Evolutionary conservation across 306 rosid genomes (phyloP).

Genomic region (Benincasa hispida): DNA sequence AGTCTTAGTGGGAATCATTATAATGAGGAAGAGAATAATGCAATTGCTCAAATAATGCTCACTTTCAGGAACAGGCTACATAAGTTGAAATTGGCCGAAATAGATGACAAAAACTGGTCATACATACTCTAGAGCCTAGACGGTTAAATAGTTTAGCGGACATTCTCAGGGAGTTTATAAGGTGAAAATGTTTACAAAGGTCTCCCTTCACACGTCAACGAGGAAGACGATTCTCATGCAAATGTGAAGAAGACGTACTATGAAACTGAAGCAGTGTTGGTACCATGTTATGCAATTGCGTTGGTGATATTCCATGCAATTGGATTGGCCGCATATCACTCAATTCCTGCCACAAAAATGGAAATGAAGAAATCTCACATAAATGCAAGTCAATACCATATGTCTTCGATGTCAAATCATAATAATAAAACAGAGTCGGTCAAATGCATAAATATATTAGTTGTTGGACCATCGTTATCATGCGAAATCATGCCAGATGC

Average conservation of each 20-base stretch:
- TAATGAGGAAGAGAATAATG: background rate
- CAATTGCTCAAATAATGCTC: background rate
- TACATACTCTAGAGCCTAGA: too few species aligned
- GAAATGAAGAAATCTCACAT: background rate
- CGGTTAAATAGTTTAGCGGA: background rate
- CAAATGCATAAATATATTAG: background rate
- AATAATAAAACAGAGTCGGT: background rate
- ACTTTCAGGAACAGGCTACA: background rate
- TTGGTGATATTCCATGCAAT: slow-evolving; percentile 1
- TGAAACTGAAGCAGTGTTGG: slow-evolving; percentile 9
- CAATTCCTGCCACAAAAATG: background rate
- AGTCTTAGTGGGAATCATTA: background rate
- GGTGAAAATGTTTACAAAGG: background rate
- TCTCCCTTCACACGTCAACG: background rate
- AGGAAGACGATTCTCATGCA: slow-evolving; percentile 8
- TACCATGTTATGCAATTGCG: slow-evolving; percentile 12
- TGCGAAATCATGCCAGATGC: background rate
- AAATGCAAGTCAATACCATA: background rate
- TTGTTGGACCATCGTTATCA: background rate
- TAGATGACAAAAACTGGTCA: background rate
- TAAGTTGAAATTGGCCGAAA: background rate
- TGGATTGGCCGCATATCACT: background rate
- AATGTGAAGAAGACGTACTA: background rate
- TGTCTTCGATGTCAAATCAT: background rate
- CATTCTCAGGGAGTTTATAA: background rate